These are phyloP conservation scores for Talaromyces sp. DNA, from an alignment of 2,329 filamentous ascomycete genomes.

Conservation along the genomic window DNA sequence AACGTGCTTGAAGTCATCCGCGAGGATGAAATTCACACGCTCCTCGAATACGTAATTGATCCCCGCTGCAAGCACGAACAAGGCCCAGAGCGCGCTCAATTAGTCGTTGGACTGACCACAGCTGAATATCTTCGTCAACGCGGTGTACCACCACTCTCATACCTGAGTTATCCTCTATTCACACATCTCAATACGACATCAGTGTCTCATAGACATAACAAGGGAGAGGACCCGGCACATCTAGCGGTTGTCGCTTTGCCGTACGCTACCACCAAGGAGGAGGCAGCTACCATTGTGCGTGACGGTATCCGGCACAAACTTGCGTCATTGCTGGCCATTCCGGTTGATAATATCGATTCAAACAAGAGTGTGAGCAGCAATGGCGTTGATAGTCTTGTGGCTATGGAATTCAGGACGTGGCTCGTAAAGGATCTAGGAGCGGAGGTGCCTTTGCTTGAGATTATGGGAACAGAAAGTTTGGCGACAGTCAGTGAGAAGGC, in stretches of 20 bases:
- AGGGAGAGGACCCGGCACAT: slow-evolving; percentile 18
- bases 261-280: slow-evolving; percentile 21
- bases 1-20: slow-evolving; percentile 20
- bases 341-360: slow-evolving; percentile 28
- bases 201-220: slow-evolving; percentile 14
- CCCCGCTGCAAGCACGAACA: slow-evolving; percentile 21
- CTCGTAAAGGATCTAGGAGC: slow-evolving; percentile 30
- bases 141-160: slow-evolving; percentile 24
- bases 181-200: slow-evolving; percentile 21
- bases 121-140: slow-evolving; percentile 21
- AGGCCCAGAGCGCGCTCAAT: slow-evolving; percentile 21
- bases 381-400: slow-evolving; percentile 32
- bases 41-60: slow-evolving; percentile 24
- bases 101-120: slow-evolving; percentile 25
- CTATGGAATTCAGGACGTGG: slow-evolving; percentile 35
- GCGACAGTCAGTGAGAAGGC: slow-evolving; percentile 24
- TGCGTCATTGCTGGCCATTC: slow-evolving; percentile 25
- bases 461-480: slow-evolving; percentile 24
- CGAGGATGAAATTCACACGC: slow-evolving; percentile 24
- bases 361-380: slow-evolving; percentile 26
- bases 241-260: slow-evolving; percentile 21
- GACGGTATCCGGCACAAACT: slow-evolving; percentile 25
- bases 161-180: slow-evolving; percentile 31
- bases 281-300: slow-evolving; percentile 23
- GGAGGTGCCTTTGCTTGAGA: slow-evolving; percentile 24